Evolutionary conservation across 164 flowering plant species (phyloP).

Genomic region (Echeveria elegans): DNA sequence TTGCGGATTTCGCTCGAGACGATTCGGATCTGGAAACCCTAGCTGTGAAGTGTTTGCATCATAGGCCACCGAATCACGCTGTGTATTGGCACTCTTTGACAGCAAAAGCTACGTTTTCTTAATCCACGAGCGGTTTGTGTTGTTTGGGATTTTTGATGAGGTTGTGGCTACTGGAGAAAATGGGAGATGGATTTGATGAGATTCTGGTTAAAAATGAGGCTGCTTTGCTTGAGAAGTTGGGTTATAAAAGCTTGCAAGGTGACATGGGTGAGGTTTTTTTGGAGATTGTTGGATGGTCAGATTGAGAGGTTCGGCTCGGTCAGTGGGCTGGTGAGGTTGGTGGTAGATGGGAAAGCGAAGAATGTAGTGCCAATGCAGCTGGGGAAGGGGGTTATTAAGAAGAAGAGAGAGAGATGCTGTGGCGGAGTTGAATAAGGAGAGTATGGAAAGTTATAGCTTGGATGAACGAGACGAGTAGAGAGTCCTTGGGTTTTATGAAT

Average conservation of each 20-base stretch:
- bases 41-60: conserved; percentile 37
- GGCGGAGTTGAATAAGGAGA: not conserved
- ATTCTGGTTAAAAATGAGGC: not conserved
- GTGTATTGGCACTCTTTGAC: conserved; percentile 35
- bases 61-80: conserved; percentile 38
- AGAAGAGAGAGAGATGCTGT: conserved; percentile 5
- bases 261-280: conserved; percentile 27
- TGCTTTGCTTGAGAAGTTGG: too few relatives aligned
- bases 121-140: conserved; percentile 25
- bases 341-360: conserved; percentile 11
- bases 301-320: not conserved
- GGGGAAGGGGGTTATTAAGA: conserved; percentile 23
- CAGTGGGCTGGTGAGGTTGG: conserved; percentile 9
- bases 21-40: conserved; percentile 29
- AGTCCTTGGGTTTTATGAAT: conserved; percentile 16
- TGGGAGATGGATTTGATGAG: conserved; percentile 23
- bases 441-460: conserved; percentile 14
- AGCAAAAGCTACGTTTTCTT: conserved; percentile 35
- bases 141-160: conserved; percentile 37
- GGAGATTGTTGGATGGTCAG: conserved; percentile 19
- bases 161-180: conserved; percentile 29
- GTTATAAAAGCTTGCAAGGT: conserved; percentile 29
- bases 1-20: conserved; percentile 31
- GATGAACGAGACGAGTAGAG: conserved; percentile 12
- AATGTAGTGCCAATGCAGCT: conserved; percentile 18